Percentiles rank a stretch among this genome's conserved stretches.
phyloP scores from a whole-genome alignment of 331 rosid genomes.

The Arachis monticola region DNA sequence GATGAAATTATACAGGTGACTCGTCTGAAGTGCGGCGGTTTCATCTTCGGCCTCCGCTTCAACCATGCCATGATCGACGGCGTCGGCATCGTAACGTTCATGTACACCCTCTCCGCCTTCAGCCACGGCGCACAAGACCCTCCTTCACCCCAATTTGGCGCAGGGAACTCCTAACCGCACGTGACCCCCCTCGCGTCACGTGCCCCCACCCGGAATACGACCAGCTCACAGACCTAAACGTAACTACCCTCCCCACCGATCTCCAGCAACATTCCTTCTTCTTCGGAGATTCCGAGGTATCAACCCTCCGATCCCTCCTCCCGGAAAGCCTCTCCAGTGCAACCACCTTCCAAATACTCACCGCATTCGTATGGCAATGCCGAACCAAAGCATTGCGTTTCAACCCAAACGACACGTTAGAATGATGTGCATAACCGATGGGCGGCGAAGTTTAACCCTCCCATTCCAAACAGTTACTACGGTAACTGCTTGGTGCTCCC shows the following conservation, averaged over 20 bases:
- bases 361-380: slow-evolving; percentile 39
- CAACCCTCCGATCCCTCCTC: neutral
- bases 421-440: neutral
- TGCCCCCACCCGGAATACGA: slow-evolving; percentile 33
- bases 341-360: slow-evolving; percentile 28
- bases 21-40: slow-evolving; percentile 45
- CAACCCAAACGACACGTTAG: slow-evolving; percentile 25
- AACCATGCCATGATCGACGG: slow-evolving; percentile 39
- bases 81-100: slow-evolving; percentile 21
- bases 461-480: slow-evolving; percentile 15
- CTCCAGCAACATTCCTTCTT: slow-evolving; percentile 34
- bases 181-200: slow-evolving; percentile 41
- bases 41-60: slow-evolving; percentile 27
- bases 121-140: slow-evolving; percentile 20
- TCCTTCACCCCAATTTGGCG: slow-evolving; percentile 20
- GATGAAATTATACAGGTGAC: slow-evolving; percentile 30
- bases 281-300: slow-evolving; percentile 24
- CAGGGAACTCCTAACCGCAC: slow-evolving; percentile 30
- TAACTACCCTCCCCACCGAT: neutral
- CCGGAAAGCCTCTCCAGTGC: neutral
- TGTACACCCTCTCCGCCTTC: neutral
- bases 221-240: neutral
- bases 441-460: neutral
- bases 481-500: slow-evolving; percentile 38
- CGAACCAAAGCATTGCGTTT: slow-evolving; percentile 24